A percentile compares a stretch with the other conserved stretches of the same genome.
These are phyloP conservation scores for Boletus insuetus DNA, from an alignment of 768 basidiomycete species.

Conservation along the genomic window DNA sequence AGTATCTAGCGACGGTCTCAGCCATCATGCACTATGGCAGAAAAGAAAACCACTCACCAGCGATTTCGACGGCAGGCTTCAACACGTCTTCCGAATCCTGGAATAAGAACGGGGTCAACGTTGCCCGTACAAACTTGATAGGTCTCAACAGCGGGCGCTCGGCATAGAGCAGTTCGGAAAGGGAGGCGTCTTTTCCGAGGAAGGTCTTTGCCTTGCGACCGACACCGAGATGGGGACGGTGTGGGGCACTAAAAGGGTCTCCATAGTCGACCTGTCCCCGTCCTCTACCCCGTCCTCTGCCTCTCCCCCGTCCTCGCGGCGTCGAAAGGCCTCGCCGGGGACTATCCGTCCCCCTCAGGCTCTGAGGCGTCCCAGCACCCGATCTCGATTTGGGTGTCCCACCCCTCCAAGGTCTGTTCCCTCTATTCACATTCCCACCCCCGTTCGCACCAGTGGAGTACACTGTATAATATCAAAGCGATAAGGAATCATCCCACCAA, in stretches of 20 bases:
- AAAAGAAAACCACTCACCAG: slow-evolving; percentile 35
- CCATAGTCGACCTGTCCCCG: background rate
- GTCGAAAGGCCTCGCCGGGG: slow-evolving; percentile 8
- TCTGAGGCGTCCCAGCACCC: slow-evolving; percentile 9
- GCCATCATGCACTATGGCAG: background rate
- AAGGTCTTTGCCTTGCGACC: background rate
- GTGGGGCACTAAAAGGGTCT: background rate
- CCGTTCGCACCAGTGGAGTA: slow-evolving; percentile 1
- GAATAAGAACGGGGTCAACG: slow-evolving; percentile 51
- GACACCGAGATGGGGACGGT: slow-evolving; percentile 3
- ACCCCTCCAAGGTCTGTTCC: slow-evolving; percentile 1
- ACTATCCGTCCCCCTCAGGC: slow-evolving; percentile 11
- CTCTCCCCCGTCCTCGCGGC: slow-evolving; percentile 23
- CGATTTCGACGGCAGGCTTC: slow-evolving; percentile 47
- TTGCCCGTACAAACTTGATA: slow-evolving; percentile 64
- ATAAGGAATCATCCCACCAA: background rate
- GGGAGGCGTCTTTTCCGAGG: slow-evolving; percentile 38
- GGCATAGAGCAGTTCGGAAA: slow-evolving; percentile 54
- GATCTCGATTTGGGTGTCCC: slow-evolving; percentile 9
- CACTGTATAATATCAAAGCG: background rate
- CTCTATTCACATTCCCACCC: background rate
- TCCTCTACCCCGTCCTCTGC: slow-evolving; percentile 18
- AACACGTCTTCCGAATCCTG: slow-evolving; percentile 58
- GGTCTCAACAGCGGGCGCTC: slow-evolving; percentile 66
- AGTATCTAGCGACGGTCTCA: slow-evolving; percentile 20